Conservation (phyloP, 192 early-diverging fungal species). For the Jimgerdemannia flammicorona region DNA sequence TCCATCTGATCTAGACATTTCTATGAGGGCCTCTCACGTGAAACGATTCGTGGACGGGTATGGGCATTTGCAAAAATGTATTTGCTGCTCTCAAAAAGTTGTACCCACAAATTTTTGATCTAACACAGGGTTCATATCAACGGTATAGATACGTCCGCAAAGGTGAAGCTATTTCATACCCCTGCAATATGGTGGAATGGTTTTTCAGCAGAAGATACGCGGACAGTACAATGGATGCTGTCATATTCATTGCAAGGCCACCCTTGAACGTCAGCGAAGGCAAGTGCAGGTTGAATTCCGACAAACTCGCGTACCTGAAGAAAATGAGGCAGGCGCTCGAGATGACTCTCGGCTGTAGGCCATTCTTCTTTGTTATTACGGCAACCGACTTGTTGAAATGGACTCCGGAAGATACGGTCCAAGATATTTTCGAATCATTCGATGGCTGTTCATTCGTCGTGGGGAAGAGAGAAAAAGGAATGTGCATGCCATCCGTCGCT, state of each 20-base stretch:
- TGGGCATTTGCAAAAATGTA: neutral
- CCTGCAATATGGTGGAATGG: neutral
- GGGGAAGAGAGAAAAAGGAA: neutral
- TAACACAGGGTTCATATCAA: too few relatives aligned
- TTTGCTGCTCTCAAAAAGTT: neutral
- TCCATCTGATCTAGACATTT: neutral
- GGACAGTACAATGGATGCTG: neutral
- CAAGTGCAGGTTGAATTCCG: neutral
- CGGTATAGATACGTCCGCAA: neutral
- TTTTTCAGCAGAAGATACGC: too few relatives aligned
- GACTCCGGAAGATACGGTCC: neutral
- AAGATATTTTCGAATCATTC: neutral
- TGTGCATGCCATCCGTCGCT: neutral
- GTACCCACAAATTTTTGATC: too few relatives aligned
- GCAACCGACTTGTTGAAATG: neutral
- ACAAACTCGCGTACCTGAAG: neutral
- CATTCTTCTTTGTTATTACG: neutral
- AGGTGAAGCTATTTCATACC: neutral
- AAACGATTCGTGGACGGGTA: neutral
- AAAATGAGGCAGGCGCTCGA: neutral
- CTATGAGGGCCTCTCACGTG: neutral
- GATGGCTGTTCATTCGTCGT: neutral
- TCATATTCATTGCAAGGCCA: neutral
- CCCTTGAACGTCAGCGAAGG: neutral
- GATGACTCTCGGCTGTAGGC: neutral